A percentile compares a stretch with the other conserved stretches of the same genome.
phyloP scores from a whole-genome alignment of 2,329 filamentous ascomycete genomes.

The Fusarium longipes region DNA sequence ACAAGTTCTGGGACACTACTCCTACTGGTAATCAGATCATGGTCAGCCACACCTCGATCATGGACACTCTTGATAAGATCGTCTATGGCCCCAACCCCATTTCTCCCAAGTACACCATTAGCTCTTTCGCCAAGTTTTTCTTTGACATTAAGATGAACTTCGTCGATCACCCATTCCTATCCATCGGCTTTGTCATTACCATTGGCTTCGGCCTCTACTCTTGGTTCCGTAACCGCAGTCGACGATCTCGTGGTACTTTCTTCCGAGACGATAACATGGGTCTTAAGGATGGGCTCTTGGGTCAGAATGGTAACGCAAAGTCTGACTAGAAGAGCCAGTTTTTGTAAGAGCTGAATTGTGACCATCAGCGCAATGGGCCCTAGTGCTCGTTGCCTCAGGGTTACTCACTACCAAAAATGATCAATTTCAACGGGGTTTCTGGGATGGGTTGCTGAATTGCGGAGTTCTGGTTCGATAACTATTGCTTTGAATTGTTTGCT shows the following conservation, averaged over 20 bases:
- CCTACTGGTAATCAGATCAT: constrained; percentile 90
- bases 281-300: constrained; percentile 74
- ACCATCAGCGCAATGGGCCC: neutral
- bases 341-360: neutral
- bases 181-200: constrained; percentile 67
- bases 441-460: constrained; percentile 26
- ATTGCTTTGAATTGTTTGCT: constrained; percentile 22
- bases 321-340: constrained; percentile 45
- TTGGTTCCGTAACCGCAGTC: constrained; percentile 66
- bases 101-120: constrained; percentile 81
- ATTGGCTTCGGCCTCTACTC: constrained; percentile 64
- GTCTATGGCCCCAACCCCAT: constrained; percentile 76
- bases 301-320: constrained; percentile 54
- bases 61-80: constrained; percentile 84
- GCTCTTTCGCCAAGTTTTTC: constrained; percentile 76
- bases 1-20: constrained; percentile 93
- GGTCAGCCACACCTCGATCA: constrained; percentile 87
- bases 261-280: constrained; percentile 71
- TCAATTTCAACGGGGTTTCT: constrained; percentile 20
- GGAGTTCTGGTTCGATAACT: constrained; percentile 45
- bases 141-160: constrained; percentile 71
- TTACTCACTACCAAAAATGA: neutral
- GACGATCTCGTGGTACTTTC: constrained; percentile 66
- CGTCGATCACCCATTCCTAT: constrained; percentile 68
- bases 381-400: neutral